phyloP scores from a whole-genome alignment of 2,329 filamentous ascomycete genomes.

The Arthroderma sp. region DNA sequence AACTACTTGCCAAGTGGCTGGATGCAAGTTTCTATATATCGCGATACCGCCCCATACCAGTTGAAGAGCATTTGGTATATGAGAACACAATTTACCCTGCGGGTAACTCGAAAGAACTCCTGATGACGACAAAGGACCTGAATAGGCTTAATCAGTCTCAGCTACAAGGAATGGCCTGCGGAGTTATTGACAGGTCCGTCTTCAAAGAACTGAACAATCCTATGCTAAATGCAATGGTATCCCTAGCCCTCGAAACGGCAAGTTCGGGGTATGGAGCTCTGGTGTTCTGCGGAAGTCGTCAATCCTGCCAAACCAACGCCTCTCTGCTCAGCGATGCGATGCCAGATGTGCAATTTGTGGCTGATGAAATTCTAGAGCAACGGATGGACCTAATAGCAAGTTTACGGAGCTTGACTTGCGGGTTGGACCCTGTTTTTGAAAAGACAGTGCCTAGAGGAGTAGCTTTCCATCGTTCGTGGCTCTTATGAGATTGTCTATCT shows the following conservation, averaged over 20 bases:
- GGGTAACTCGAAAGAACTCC: constrained; percentile 43
- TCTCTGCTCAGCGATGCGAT: constrained; percentile 53
- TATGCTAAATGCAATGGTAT: constrained; percentile 56
- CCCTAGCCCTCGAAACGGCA: constrained; percentile 56
- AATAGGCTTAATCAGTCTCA: constrained; percentile 20
- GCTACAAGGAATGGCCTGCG: constrained; percentile 21
- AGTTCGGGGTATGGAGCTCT: constrained; percentile 56
- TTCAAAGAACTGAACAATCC: constrained; percentile 52
- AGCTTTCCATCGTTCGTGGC: constrained; percentile 56
- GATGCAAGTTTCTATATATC: constrained; percentile 59
- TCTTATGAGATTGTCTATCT: background rate
- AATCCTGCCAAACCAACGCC: constrained; percentile 55
- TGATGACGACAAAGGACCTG: constrained; percentile 45
- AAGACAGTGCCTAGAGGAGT: constrained; percentile 54
- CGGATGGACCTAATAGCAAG: constrained; percentile 53
- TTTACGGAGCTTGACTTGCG: constrained; percentile 50
- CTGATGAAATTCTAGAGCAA: constrained; percentile 39
- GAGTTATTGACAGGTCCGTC: constrained; percentile 41
- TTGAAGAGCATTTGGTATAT: constrained; percentile 61
- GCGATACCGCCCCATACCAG: constrained; percentile 58
- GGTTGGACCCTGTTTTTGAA: constrained; percentile 51
- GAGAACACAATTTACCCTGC: constrained; percentile 55
- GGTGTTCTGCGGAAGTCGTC: constrained; percentile 59
- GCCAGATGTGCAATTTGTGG: constrained; percentile 38
- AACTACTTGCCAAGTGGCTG: constrained; percentile 56